Percentiles rank a stretch among this genome's conserved stretches.
phyloP scores from a whole-genome alignment of 2,329 filamentous ascomycete genomes.

The Nigrospora osmanthi region DNA sequence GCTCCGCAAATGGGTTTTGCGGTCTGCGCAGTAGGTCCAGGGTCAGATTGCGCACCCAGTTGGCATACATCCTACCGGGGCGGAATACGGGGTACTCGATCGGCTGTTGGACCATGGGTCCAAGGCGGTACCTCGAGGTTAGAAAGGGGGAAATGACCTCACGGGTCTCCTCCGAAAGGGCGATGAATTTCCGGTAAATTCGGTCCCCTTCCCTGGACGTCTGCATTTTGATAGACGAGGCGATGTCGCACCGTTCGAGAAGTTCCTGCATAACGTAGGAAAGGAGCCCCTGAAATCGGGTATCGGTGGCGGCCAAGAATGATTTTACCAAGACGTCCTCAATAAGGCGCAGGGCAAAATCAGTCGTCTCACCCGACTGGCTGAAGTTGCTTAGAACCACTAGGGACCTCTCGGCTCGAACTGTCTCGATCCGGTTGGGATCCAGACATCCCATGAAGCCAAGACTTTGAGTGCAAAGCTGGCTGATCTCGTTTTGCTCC shows the following conservation, averaged over 20 bases:
- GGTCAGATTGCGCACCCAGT: slow-evolving; percentile 76
- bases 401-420: slow-evolving; percentile 72
- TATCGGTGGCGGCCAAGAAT: slow-evolving; percentile 85
- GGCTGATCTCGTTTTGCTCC: slow-evolving; percentile 57
- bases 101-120: slow-evolving; percentile 46
- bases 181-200: slow-evolving; percentile 67
- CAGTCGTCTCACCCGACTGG: slow-evolving; percentile 65
- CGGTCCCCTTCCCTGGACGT: slow-evolving; percentile 40
- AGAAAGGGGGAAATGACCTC: slow-evolving; percentile 85
- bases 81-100: slow-evolving; percentile 74
- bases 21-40: slow-evolving; percentile 75
- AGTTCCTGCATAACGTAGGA: slow-evolving; percentile 94
- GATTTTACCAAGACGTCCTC: slow-evolving; percentile 84
- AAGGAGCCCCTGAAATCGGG: slow-evolving; percentile 80
- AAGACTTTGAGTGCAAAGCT: slow-evolving; percentile 72
- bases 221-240: slow-evolving; percentile 39
- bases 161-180: slow-evolving; percentile 67
- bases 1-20: slow-evolving; percentile 63
- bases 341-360: slow-evolving; percentile 80
- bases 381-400: slow-evolving; percentile 85
- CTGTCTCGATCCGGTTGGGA: slow-evolving; percentile 77
- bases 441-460: slow-evolving; percentile 89
- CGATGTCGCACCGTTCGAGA: slow-evolving; percentile 69
- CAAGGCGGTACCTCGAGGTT: slow-evolving; percentile 73
- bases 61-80: slow-evolving; percentile 58